Conservation (phyloP, 2,329 filamentous ascomycete species). For the Diaporthe sp. region DNA sequence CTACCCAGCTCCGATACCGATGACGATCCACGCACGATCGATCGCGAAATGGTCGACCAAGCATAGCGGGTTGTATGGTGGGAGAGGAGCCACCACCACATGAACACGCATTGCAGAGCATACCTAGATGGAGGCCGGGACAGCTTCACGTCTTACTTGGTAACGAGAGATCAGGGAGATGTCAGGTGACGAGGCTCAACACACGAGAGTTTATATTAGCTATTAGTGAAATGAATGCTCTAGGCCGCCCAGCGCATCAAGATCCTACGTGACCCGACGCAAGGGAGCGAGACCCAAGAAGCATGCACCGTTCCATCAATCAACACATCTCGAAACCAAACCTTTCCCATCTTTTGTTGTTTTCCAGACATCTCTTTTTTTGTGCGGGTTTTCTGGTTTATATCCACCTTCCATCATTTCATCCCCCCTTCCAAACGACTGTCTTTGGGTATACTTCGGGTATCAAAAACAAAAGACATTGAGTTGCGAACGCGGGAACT, state of each 20-base stretch:
- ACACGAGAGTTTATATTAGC: slow-evolving; percentile 52
- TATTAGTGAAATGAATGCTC: slow-evolving; percentile 48
- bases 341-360: slow-evolving; percentile 39
- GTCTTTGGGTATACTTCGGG: slow-evolving; percentile 54
- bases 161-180: background rate
- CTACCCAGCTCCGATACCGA: background rate
- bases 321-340: slow-evolving; percentile 36
- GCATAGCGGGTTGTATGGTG: background rate
- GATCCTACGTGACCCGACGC: slow-evolving; percentile 32
- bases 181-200: slow-evolving; percentile 46
- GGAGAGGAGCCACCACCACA: too few species aligned
- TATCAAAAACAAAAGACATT: slow-evolving; percentile 53
- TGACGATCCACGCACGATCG: slow-evolving; percentile 24
- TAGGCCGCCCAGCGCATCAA: slow-evolving; percentile 23
- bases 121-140: background rate
- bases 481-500: slow-evolving; percentile 46
- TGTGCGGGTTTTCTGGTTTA: slow-evolving; percentile 39
- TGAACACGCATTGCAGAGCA: background rate
- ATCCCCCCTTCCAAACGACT: slow-evolving; percentile 44
- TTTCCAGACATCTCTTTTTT: slow-evolving; percentile 37
- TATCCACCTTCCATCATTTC: slow-evolving; percentile 40
- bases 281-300: slow-evolving; percentile 9
- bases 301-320: slow-evolving; percentile 35
- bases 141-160: background rate
- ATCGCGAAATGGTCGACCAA: background rate